Evolutionary conservation across 345 rosid genomes (phyloP), one percentile per base, ranked within the genome.

Genomic region (Toxicodendron radicans): DNA sequence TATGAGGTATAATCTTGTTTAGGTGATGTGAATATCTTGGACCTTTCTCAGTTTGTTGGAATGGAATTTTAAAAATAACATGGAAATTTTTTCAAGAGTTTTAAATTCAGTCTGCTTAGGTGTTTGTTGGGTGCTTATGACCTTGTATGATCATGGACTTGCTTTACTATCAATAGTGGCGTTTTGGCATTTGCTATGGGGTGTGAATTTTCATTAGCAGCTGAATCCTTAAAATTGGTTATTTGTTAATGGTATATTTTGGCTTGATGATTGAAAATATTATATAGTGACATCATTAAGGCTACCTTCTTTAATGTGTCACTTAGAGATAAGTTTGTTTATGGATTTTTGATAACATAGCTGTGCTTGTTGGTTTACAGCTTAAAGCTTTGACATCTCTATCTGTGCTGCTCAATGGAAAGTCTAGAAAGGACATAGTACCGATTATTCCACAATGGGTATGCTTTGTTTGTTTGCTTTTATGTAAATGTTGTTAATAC

Each of bases 361-460:
- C 27, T 53, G 16, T 49, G 61, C 57, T 52, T 18, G 23, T 46
- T 48, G 59, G 60, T 14, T 72, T 79, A 83, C 95, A 95, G 97
- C 92, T 95, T 72, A 95, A 95, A 80, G 99, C 99, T 71, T 83
- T 95, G 75, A 72, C 89, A 77, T 79, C 93, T 77, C 59, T 92
- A 58, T 87, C 96, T 60, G 75, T 58, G 46, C 73, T 89, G 73
- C 71, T 95, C 73, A 91, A 92, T 87, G 83, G 87, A 65, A 95
- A 87, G 89, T 73, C 94, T 66, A 89, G 81, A 70, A 93, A 90
- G 85, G 96, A 90, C 48, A 24, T 92, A 67, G 73, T 84, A 71
- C 87, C 80, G 0, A 74, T 87, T 61, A 86, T 95, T 77, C 97
- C 98, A 30, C 99, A 95, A 82, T 95, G 99, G 99, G 99, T 95